Evolutionary conservation across 495 filamentous ascomycete species (phyloP).

Genomic region (Xylaria acuta): DNA sequence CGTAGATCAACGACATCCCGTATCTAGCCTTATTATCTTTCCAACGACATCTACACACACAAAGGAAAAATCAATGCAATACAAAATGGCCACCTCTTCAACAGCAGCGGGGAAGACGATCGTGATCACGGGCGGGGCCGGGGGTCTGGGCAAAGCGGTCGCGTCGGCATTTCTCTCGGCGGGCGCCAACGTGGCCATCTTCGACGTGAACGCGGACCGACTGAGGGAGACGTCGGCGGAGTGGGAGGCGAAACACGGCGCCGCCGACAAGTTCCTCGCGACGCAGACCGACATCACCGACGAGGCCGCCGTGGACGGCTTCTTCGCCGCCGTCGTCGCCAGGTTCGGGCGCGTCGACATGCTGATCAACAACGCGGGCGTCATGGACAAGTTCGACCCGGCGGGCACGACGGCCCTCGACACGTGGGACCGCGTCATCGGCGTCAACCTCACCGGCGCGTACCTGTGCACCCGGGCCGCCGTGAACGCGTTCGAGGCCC

Average conservation of each 20-base stretch:
- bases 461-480: constrained; percentile 60
- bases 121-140: constrained; percentile 31
- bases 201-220: constrained; percentile 38
- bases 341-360: constrained; percentile 52
- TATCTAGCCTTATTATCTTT: not conserved
- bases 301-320: constrained; percentile 40
- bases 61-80: too few species aligned
- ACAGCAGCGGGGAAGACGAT: constrained; percentile 28
- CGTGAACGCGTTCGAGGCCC: constrained; percentile 41
- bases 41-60: not conserved
- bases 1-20: not conserved
- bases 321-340: constrained; percentile 38
- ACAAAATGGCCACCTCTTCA: constrained; percentile 15
- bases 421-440: constrained; percentile 63
- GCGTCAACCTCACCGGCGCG: constrained; percentile 65
- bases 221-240: constrained; percentile 25
- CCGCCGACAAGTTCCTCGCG: constrained; percentile 32
- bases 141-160: constrained; percentile 29
- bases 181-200: constrained; percentile 34
- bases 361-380: constrained; percentile 57
- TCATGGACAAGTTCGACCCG: constrained; percentile 62
- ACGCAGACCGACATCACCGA: constrained; percentile 42
- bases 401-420: constrained; percentile 54
- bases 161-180: constrained; percentile 22
- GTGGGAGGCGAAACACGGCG: constrained; percentile 27